Percentiles rank a stretch among this genome's conserved stretches.
Evolutionary conservation across 169 alveolate species (phyloP).

Genomic region (Plasmodium vinckei): DNA sequence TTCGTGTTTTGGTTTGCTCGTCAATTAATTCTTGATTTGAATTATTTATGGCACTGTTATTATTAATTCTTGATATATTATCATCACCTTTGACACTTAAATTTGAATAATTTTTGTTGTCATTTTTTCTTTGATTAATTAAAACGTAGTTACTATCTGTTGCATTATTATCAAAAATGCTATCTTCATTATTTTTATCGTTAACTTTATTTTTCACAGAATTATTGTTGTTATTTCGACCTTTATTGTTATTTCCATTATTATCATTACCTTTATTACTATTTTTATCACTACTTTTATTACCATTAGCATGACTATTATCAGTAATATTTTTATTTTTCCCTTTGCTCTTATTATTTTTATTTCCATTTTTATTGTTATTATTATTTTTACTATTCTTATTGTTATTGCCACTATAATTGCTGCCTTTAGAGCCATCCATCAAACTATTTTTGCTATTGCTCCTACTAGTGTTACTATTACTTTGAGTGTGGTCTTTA

Average conservation of each 20-base stretch:
- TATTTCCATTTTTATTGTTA: not conserved
- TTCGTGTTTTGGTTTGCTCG: conserved; percentile 17
- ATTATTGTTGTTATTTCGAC: not conserved
- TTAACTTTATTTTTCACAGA: conserved; percentile 1
- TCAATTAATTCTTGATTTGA: conserved; percentile 18
- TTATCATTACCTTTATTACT: conserved; percentile 1
- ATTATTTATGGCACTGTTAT: not conserved
- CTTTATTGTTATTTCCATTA: conserved; percentile 1
- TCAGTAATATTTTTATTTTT: not conserved
- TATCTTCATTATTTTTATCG: conserved; percentile 12
- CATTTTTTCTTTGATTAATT: conserved; percentile 43
- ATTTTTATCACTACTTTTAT: not conserved
- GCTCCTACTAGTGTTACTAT: not conserved
- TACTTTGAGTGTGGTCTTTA: not conserved
- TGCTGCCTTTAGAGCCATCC: not conserved
- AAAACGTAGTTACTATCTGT: not conserved
- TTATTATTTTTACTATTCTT: not conserved
- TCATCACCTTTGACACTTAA: conserved; percentile 14
- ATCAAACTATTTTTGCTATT: not conserved
- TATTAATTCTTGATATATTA: conserved; percentile 4
- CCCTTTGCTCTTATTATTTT: not conserved
- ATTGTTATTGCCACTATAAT: not conserved
- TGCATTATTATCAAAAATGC: not conserved
- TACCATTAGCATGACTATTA: not conserved
- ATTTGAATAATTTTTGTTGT: conserved; percentile 12